These are phyloP conservation scores for Umbelopsis sp. DNA, from an alignment of 192 early-diverging fungal species.

Conservation along the genomic window DNA sequence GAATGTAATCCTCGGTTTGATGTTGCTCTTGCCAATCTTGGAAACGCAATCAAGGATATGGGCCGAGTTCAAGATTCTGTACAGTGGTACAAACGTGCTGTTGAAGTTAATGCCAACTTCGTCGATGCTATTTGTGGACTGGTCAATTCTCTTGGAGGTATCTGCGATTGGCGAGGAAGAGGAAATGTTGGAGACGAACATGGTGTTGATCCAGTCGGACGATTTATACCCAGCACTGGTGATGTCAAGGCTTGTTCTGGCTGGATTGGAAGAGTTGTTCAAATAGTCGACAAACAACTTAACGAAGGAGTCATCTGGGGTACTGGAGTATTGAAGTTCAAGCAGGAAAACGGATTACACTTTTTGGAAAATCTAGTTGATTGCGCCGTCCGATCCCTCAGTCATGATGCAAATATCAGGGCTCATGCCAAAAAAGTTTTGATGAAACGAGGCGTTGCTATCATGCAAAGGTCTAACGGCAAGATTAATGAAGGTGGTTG, in stretches of 20 bases:
- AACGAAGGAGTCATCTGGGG: constrained; percentile 63
- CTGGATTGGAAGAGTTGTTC: constrained; percentile 75
- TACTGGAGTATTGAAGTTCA: constrained; percentile 48
- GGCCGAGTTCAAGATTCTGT: constrained; percentile 89
- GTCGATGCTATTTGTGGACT: constrained; percentile 91
- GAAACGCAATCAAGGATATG: constrained; percentile 91
- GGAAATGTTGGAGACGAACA: constrained; percentile 58
- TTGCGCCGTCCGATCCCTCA: background rate
- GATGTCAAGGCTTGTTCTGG: constrained; percentile 41
- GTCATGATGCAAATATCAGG: background rate
- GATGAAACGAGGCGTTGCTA: background rate
- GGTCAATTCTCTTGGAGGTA: constrained; percentile 84
- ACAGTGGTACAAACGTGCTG: constrained; percentile 80
- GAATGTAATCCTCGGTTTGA: constrained; percentile 85
- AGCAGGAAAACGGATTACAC: constrained; percentile 12
- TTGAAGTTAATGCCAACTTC: constrained; percentile 86
- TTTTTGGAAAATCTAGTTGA: background rate
- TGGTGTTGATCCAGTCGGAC: constrained; percentile 38
- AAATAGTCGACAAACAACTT: constrained; percentile 81
- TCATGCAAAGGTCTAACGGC: background rate
- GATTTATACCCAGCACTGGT: constrained; percentile 23
- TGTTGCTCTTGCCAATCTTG: constrained; percentile 90
- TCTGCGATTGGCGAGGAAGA: constrained; percentile 89
- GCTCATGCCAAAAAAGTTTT: background rate
- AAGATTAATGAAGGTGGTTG: constrained; percentile 72